Conservation (phyloP, 2,329 filamentous ascomycete genomes). For the Sphaerulina musiva region DNA sequence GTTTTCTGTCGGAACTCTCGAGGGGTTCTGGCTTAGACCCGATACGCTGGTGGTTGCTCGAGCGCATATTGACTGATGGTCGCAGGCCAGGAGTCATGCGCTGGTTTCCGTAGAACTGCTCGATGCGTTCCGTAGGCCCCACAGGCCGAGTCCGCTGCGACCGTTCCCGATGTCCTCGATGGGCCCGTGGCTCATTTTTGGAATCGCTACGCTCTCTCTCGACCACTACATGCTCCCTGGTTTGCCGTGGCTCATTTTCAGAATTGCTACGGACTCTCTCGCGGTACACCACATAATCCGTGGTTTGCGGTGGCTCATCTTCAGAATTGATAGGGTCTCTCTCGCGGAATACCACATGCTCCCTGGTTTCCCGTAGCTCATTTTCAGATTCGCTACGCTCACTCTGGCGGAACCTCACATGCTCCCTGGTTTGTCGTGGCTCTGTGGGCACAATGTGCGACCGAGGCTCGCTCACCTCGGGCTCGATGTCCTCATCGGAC, state of each 20-base stretch:
- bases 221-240: neutral
- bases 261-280: no score
- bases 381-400: no score
- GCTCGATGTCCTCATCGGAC: neutral
- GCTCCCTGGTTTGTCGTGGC: neutral
- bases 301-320: no score
- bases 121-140: neutral
- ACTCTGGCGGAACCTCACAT: neutral
- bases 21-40: neutral
- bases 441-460: neutral
- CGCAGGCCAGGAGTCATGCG: neutral
- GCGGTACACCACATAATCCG: no score
- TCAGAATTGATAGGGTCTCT: no score
- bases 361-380: neutral
- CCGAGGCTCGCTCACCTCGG: neutral
- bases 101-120: constrained; percentile 1
- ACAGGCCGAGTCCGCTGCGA: neutral
- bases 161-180: neutral
- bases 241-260: neutral
- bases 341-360: neutral
- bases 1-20: neutral
- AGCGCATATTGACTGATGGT: neutral
- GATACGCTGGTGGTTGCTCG: neutral
- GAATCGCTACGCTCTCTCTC: no score
- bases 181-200: neutral